A percentile compares a stretch with the other conserved stretches of the same genome.
Conservation (phyloP, 148 eudicot genomes). For the Cornus suecica region DNA sequence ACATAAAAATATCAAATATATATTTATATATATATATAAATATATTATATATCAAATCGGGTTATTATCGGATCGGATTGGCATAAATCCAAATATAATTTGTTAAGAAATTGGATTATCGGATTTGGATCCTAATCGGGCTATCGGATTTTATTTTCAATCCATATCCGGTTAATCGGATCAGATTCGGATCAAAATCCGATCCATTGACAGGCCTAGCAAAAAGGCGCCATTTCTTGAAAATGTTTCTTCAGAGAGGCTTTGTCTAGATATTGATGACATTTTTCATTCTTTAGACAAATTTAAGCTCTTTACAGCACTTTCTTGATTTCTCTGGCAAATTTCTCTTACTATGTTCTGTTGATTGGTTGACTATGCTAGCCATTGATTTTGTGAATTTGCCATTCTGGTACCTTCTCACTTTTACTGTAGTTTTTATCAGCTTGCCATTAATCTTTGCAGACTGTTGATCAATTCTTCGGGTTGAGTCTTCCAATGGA, state of each 20-base stretch:
- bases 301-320: not conserved
- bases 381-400: not conserved
- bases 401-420: not conserved
- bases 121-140: no score
- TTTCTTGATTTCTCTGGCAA: not conserved
- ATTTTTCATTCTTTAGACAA: no score
- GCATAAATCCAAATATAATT: no score
- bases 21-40: no score
- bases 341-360: slow-evolving; percentile 1
- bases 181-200: no score
- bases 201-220: no score
- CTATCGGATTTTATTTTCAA: no score
- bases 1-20: no score
- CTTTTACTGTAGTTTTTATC: slow-evolving; percentile 5
- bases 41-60: no score
- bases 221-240: slow-evolving; percentile 1
- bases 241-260: not conserved
- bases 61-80: no score
- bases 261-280: not conserved
- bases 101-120: no score
- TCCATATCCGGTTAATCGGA: no score
- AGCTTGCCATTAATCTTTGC: slow-evolving; percentile 26
- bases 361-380: not conserved
- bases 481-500: slow-evolving; percentile 79
- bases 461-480: slow-evolving; percentile 90